A percentile compares a stretch with the other conserved stretches of the same genome.
Evolutionary conservation across 106 monocot genomes (phyloP).

Genomic region (Allium fistulosum): DNA sequence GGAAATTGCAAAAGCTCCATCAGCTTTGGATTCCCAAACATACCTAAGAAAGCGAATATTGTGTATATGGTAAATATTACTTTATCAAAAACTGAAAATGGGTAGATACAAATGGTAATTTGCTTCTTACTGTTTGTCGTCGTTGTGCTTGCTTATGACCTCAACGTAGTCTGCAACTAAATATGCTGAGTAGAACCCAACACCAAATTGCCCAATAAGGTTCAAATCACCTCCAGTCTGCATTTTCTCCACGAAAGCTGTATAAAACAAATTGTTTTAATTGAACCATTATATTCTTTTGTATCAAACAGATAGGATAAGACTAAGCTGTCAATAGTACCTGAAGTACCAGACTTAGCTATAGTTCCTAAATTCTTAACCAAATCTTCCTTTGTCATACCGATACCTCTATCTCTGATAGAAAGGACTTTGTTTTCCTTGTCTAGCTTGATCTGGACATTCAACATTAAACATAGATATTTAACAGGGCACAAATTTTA

Average conservation of each 20-base stretch:
- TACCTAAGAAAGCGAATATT: neutral
- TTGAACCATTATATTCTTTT: neutral
- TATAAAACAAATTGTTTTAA: neutral
- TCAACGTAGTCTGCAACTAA: constrained; percentile 98
- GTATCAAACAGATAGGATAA: neutral
- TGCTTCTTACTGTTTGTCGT: constrained; percentile 82
- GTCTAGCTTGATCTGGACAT: constrained; percentile 76
- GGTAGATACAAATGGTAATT: neutral
- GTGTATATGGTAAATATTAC: neutral
- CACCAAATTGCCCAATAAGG: constrained; percentile 97
- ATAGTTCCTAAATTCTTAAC: constrained; percentile 98
- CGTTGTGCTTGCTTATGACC: constrained; percentile 97
- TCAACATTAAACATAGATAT: neutral
- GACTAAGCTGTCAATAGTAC: constrained; percentile 17
- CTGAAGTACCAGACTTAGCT: constrained; percentile 96
- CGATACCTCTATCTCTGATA: constrained; percentile 89
- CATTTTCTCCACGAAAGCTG: constrained; percentile 99
- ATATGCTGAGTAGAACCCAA: constrained; percentile 98
- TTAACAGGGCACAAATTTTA: neutral
- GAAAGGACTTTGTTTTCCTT: constrained; percentile 87
- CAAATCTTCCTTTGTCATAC: constrained; percentile 98
- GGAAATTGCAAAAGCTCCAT: constrained; percentile 91
- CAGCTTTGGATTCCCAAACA: constrained; percentile 51
- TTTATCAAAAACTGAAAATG: neutral
- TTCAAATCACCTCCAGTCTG: constrained; percentile 95